A percentile compares a stretch with the other conserved stretches of the same genome.
Conservation (phyloP, 1,284 basidiomycete species). For the Apiotrichum gracile region DNA sequence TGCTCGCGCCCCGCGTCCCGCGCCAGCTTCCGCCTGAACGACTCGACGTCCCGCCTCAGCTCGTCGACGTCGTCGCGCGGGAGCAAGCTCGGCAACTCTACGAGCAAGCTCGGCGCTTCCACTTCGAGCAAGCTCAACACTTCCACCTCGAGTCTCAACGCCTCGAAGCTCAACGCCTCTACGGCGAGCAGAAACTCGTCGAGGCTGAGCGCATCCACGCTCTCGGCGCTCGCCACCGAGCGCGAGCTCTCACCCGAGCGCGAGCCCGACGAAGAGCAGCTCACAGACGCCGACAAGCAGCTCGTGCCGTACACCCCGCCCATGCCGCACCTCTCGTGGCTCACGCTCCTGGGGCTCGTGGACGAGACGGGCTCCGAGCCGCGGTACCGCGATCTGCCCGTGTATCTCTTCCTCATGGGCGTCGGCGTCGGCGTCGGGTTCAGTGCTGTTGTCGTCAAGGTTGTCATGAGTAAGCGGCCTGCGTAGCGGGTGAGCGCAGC, state of each 20-base stretch:
- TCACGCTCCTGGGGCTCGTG: constrained; percentile 2
- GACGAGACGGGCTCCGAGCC: constrained; percentile 6
- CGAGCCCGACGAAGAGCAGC: neutral
- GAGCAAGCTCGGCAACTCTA: too few species aligned
- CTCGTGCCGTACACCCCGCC: neutral
- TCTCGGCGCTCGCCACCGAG: neutral
- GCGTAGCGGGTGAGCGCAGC: too few species aligned
- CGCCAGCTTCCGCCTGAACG: neutral
- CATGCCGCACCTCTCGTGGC: neutral
- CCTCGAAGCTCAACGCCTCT: too few species aligned
- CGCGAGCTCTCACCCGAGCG: too few species aligned
- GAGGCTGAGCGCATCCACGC: neutral
- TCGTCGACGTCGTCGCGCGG: neutral
- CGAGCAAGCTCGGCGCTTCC: too few species aligned
- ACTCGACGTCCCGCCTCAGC: neutral
- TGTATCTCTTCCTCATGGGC: constrained; percentile 13
- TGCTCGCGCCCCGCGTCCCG: neutral
- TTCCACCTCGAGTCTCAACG: too few species aligned
- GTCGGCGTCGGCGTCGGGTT: constrained; percentile 14
- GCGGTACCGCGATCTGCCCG: constrained; percentile 8
- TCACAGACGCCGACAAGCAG: neutral
- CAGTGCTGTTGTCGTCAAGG: constrained; percentile 7
- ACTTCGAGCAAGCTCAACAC: too few species aligned
- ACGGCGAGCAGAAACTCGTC: too few species aligned
- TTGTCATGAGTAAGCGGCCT: neutral